These are phyloP conservation scores for Agastache rugosa DNA, from an alignment of 257 asterid species.

Conservation along the genomic window DNA sequence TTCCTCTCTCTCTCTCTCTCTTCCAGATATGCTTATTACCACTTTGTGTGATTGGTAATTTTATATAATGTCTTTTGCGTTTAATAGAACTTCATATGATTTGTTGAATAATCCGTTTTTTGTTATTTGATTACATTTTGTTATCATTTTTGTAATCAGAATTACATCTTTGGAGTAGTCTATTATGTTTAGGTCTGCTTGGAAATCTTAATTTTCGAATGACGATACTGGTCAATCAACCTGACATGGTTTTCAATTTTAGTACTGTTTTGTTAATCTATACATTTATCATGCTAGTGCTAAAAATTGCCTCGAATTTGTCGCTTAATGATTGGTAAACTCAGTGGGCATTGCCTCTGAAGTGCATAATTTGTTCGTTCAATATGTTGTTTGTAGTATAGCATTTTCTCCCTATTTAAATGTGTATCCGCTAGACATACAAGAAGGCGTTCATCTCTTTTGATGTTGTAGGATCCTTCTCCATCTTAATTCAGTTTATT, in stretches of 20 bases:
- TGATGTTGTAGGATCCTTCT: not conserved
- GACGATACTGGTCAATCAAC: not conserved
- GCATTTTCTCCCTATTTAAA: not conserved
- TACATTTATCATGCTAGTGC: not conserved
- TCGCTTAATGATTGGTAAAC: not conserved
- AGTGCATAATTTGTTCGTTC: not conserved
- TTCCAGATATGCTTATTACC: not conserved
- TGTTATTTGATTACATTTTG: not conserved
- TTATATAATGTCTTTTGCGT: not conserved
- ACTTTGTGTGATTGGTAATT: not conserved
- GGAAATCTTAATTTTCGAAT: not conserved
- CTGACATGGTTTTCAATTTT: not conserved
- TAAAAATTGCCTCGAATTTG: not conserved
- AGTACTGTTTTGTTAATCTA: not conserved
- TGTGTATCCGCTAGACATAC: not conserved
- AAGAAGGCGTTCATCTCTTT: not conserved
- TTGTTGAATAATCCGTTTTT: not conserved
- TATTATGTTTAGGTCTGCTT: not conserved
- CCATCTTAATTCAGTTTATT: not conserved
- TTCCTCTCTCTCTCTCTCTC: not conserved
- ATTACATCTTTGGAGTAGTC: not conserved
- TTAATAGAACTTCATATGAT: too few relatives aligned
- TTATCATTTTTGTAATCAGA: not conserved
- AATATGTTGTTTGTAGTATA: not conserved
- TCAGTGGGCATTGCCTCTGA: not conserved